Conservation (phyloP, 331 rosid genomes). For the Acacia pycnantha region DNA sequence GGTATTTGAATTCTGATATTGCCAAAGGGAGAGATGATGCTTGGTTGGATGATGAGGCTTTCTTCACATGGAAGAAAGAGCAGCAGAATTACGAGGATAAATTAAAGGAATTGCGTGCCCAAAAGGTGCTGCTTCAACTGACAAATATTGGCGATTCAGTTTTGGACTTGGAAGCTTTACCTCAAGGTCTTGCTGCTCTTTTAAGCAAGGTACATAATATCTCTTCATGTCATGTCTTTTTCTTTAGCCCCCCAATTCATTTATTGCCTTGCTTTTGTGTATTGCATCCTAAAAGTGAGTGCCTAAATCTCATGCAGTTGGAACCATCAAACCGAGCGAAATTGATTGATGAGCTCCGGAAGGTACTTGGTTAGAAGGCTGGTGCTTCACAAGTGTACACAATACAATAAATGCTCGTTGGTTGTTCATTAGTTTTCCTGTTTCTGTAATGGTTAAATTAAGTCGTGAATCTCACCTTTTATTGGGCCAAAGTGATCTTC, state of each 20-base stretch:
- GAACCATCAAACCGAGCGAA: conserved; percentile 61
- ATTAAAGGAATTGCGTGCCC: conserved; percentile 82
- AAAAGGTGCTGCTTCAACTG: conserved; percentile 80
- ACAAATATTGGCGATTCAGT: conserved; percentile 71
- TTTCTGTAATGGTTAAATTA: neutral
- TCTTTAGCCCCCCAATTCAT: neutral
- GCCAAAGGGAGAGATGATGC: conserved; percentile 36
- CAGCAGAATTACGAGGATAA: conserved; percentile 62
- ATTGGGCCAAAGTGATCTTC: neutral
- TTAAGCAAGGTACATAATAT: conserved; percentile 72
- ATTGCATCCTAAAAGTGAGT: conserved; percentile 25
- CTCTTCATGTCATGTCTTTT: neutral
- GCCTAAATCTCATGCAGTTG: conserved; percentile 58
- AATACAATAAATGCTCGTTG: neutral
- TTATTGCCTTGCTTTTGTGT: conserved; percentile 20
- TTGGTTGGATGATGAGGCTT: conserved; percentile 79
- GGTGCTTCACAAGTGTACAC: neutral
- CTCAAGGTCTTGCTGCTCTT: conserved; percentile 93
- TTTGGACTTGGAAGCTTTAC: conserved; percentile 86
- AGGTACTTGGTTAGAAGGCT: conserved; percentile 57
- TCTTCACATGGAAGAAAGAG: conserved; percentile 85
- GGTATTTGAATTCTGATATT: conserved; percentile 68
- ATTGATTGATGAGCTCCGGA: conserved; percentile 71
- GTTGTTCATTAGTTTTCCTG: neutral
- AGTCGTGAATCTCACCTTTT: neutral